Evolutionary conservation across 805 yeast genomes (phyloP), one percentile per base, ranked within the genome.

Genomic region (Wickerhamomyces chaumierensis): DNA sequence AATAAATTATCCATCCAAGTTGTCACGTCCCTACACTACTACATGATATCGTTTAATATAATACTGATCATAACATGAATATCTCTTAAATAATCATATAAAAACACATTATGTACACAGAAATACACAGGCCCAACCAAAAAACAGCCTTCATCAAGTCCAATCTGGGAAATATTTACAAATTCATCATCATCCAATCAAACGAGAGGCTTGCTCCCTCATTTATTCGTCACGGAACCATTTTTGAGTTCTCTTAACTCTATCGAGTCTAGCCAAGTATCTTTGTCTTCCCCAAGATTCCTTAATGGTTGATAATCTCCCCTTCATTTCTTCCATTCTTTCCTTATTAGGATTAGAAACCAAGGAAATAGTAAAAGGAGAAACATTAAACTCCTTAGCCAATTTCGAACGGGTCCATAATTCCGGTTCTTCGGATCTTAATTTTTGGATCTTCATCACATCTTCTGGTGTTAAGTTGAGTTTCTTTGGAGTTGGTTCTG

Each of bases 351-450:
- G 57, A n/a, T 62, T 62, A 1, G 83, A 68, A 2, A 71, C 71
- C 36, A 79, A 52, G 6, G 76, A 73, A 29, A 83, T 68, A 36
- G 75, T 71, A 39, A 62, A 53, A 27, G 66, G 67, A 21, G 75
- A 63, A 33, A 75, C 75, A 25, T 65, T 60, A 53, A 67, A 85
- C 57, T 75, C 66, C 44, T 66, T 60, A 12, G 87, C 85, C 39
- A 84, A 65, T 13, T 65, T 69, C 39, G 71, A 67, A 45, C 81
- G 68, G 14, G 86, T 76, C 75, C 84, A 76, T 35, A 59, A 63
- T 21, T 61, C 62, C 1, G 92, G 90, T 49, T 82, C 73, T 31
- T 60, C 53, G 13, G 48, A 42, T 51, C 94, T 71, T 46, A 81
- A 62, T 33, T 60, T 50, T 45, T 63, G 64, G 40, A 84, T 80